phyloP scores from a whole-genome alignment of 495 filamentous ascomycete genomes.

The Neurospora sp. region DNA sequence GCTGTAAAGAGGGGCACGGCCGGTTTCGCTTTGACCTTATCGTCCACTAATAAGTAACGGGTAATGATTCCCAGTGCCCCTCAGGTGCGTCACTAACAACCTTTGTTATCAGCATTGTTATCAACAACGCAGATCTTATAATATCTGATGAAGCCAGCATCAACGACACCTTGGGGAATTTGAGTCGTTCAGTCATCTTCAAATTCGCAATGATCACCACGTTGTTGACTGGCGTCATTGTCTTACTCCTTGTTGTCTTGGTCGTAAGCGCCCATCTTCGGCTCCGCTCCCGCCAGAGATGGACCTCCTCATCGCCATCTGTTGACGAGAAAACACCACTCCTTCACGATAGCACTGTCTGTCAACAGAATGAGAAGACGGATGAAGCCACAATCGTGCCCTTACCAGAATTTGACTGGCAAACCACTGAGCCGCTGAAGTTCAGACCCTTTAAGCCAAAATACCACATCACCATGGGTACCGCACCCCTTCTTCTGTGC shows the following conservation, averaged over 20 bases:
- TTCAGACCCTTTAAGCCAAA: conserved; percentile 61
- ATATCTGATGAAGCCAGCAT: not conserved
- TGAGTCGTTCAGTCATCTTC: not conserved
- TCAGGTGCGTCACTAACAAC: not conserved
- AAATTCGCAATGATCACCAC: not conserved
- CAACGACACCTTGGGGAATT: not conserved
- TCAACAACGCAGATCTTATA: not conserved
- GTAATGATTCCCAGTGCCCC: not conserved
- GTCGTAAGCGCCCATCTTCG: not conserved
- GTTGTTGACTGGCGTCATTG: not conserved
- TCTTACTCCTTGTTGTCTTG: not conserved
- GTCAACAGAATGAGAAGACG: not conserved
- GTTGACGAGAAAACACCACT: not conserved
- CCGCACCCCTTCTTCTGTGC: not conserved
- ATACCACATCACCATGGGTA: conserved; percentile 69
- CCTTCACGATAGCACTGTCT: not conserved
- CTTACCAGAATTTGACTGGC: conserved; percentile 50
- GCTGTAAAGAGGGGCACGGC: not conserved
- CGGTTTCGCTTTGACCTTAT: not conserved
- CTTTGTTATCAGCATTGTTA: not conserved
- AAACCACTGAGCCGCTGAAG: conserved; percentile 46
- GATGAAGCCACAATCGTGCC: conserved; percentile 33
- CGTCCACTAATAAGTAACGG: not conserved
- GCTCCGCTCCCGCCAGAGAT: not conserved
- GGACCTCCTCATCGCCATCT: not conserved